Base-by-base conservation (phyloP, 805 yeast species). In the Jamesozyma piceae region DNA sequence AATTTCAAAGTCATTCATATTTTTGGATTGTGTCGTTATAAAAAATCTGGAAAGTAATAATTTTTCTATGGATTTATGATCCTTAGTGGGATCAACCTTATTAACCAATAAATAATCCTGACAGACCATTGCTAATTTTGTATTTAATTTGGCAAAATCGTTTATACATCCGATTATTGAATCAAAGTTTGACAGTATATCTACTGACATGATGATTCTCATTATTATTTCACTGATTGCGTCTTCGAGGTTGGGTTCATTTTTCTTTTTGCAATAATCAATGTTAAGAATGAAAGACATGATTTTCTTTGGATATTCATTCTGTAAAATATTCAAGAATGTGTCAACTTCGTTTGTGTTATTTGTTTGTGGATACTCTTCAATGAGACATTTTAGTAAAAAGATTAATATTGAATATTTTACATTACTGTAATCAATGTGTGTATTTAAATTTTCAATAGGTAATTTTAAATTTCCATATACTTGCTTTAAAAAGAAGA, bases 31-130 rank as follows among this genome's bases (percentile, higher is more conserved):
- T 2, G 61, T 54, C 4, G 60, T 57, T 5, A 51, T 39, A 24
- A 49, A 55, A 29, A 52, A 45, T 35, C 57, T 47, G 15, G 57
- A 43, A 0, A 65, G 48, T 48, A 67, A 53, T 2, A 58, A 30
- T 35, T 54, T 55, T 9, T 65, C 64, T 14, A 57, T 33, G 9
- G 60, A 38, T 5, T 50, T 45, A n/a, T 51, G 58, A 28, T 65
- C 58, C 2, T 39, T 41, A 3, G 41, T 24, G 3, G 61, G 57
- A 17, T 60, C 49, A 3, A 65, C 15, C 32, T 59, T 63, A 40
- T 64, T 65, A 1, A 53, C 52, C 15, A 68, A 58, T 1, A 67
- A 41, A 45, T 63, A 66, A 30, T 64, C 63, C 18, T 64, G 49
- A 33, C 69, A 64, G 8, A 52, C 55, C 11, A 63, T 46, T 0